Base-by-base conservation (phyloP, 1,139 yeast species). In the Protomyces inundatus region DNA sequence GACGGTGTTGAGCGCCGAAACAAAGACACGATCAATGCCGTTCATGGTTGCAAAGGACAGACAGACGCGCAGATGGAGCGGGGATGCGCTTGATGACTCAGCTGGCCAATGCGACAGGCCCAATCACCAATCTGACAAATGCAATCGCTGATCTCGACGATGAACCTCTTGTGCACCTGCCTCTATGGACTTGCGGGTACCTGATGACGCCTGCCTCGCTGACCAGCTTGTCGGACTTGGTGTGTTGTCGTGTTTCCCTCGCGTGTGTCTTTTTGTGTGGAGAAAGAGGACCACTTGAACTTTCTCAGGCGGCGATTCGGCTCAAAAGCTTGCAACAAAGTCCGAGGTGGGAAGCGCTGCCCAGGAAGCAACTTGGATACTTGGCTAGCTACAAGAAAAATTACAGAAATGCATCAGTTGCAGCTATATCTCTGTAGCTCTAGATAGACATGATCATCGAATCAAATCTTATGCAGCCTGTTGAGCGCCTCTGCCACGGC, bases 1-100 rank as follows among this genome's bases (percentile, higher is more conserved):
- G 64, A 89, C 87, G 7, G 95, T 87, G 54, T 90, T 79, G 66
- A 89, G 87, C 7, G 96, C 95, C 76, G 86, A 86, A 42, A 84
- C 87, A 74, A 88, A 88, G 5, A 87, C 91, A 61, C 90, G 84
- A 75, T 88, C 95, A n/a, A 60, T 71, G 53, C 62, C 62, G 50
- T 58, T 58, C 62, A 58, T 58, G 48, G 4, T 42, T 23, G 32
- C 39, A 36, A 36, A 12, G 3, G 12, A 12, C 9, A 12, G 39
- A 9, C 39, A 3, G 2, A 23, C 23, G 23, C 23, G 23, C 23
- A 23, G 23, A 36, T 36, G 39, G 39, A 12, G 39, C 39, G 39
- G 39, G 23, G 39, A 36, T 12, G 39, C 39, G 39, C 39, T 7
- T 36, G 39, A 36, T 12, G 12, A 36, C 39, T 7, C 12, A 7